Evolutionary conservation across 225 moss, liverwort and hornwort species (phyloP).

Genomic region (Physcomitrium patens): DNA sequence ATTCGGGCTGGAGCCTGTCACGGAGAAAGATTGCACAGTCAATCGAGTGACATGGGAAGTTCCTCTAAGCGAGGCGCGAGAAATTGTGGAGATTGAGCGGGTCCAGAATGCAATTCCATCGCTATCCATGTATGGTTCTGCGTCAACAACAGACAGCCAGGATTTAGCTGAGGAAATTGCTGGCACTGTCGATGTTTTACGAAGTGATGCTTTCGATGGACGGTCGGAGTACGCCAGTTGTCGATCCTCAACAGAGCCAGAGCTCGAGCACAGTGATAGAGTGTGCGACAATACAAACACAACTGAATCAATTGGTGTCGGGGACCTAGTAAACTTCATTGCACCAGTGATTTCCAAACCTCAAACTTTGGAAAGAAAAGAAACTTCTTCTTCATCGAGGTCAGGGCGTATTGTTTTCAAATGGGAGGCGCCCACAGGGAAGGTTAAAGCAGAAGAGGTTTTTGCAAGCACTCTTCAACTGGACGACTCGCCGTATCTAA

Average conservation of each 20-base stretch:
- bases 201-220: constrained; percentile 26
- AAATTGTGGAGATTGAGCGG: background rate
- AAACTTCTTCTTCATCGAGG: constrained; percentile 3
- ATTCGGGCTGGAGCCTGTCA: background rate
- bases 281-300: constrained; percentile 16
- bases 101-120: background rate
- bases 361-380: constrained; percentile 8
- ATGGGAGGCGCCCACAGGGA: constrained; percentile 76
- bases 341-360: constrained; percentile 28
- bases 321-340: constrained; percentile 27
- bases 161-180: too few relatives aligned
- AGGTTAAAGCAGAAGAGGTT: constrained; percentile 48
- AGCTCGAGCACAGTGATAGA: constrained; percentile 8
- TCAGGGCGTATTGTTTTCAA: constrained; percentile 56
- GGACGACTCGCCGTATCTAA: constrained; percentile 11
- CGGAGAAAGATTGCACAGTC: background rate
- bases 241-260: constrained; percentile 29
- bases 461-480: background rate
- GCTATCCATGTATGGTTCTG: background rate
- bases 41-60: constrained; percentile 23
- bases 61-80: background rate
- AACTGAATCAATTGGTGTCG: background rate
- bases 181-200: background rate
- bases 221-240: constrained; percentile 37
- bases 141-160: too few relatives aligned